These are phyloP conservation scores for Oidiodendron maius DNA, from an alignment of 495 filamentous ascomycete genomes.

Conservation along the genomic window DNA sequence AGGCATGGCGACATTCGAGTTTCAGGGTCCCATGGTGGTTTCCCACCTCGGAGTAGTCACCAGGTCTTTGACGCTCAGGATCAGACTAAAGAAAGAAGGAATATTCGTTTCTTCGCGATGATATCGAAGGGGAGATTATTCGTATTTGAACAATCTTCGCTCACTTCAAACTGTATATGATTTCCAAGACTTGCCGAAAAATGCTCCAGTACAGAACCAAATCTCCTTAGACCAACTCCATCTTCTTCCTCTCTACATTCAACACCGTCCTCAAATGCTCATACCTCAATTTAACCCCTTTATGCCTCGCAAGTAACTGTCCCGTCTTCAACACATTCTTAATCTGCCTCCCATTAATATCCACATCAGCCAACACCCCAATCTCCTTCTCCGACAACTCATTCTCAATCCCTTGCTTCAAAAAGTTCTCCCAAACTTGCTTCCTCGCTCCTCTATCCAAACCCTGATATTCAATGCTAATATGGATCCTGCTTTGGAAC, in stretches of 20 bases:
- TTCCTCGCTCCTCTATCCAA: slow-evolving; percentile 6
- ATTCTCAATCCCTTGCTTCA: slow-evolving; percentile 7
- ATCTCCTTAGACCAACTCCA: not conserved
- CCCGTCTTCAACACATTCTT: slow-evolving; percentile 22
- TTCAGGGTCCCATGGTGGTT: not conserved
- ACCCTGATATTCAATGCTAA: slow-evolving; percentile 13
- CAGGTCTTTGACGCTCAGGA: not conserved
- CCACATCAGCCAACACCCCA: slow-evolving; percentile 7
- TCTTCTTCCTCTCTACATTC: slow-evolving; percentile 10
- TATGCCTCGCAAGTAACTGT: slow-evolving; percentile 15
- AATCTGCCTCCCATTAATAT: slow-evolving; percentile 22
- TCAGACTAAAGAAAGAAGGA: not conserved
- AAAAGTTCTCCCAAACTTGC: slow-evolving; percentile 16
- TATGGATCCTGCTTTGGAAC: slow-evolving; percentile 18
- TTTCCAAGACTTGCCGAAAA: not conserved
- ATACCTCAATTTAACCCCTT: slow-evolving; percentile 5
- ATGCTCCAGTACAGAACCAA: not conserved
- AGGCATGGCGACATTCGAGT: not conserved
- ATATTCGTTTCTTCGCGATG: not conserved
- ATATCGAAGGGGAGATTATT: not conserved
- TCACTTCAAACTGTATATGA: not conserved
- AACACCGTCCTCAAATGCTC: slow-evolving; percentile 16
- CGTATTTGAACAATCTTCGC: not conserved
- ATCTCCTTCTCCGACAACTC: slow-evolving; percentile 10
- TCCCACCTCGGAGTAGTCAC: not conserved